Base-by-base conservation (phyloP, 805 yeast genomes). In the Barnettozyma salicaria region DNA sequence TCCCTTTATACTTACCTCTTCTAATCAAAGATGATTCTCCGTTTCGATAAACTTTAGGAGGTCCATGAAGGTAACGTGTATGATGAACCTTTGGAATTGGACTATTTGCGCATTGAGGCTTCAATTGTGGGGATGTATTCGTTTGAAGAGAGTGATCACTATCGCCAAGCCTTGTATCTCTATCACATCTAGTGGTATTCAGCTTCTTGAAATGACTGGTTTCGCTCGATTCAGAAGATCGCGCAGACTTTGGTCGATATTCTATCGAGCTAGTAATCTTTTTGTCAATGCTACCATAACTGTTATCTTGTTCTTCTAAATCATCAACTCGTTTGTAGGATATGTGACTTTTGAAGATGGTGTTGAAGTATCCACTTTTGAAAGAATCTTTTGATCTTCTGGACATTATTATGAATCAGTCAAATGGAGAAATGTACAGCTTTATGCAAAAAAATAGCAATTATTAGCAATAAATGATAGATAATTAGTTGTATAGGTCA, bases 1-100 rank as follows among this genome's bases (percentile, higher is more conserved):
- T 17, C 1, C 62, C 63, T 35, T 42, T 55, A 41, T 58, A 59
- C 23, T 44, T 42, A 0, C 64, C 65, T 22, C 52, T 34, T 16
- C 27, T 36, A 7, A 57, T 48, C 16, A 43, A 31, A 3, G 50
- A 28, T 8, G 49, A 41, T 6, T 30, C 37, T 4, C 38, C 35
- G 26, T 38, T 38, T 7, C 18, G 18, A 34, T 34, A 20, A 17
- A 30, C 30, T 20, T 24, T 38, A 12, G 41, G 41, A 5, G 23
- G 18, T 7, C 28, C 14, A 6, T 25, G 24, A 5, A 28, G 9
- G 8, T 16, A 13, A 8, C 24, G 18, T 8, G 18, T 10, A 8
- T 13, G 18, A 20, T 30, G 34, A 10, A 19, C 27, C 10, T 18
- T 21, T 13, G 32, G 40, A 13, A 30, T 22, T 6, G 40, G 19